A percentile compares a stretch with the other conserved stretches of the same genome.
phyloP scores from a whole-genome alignment of 768 basidiomycete species.

The Termitomyces sp. region DNA sequence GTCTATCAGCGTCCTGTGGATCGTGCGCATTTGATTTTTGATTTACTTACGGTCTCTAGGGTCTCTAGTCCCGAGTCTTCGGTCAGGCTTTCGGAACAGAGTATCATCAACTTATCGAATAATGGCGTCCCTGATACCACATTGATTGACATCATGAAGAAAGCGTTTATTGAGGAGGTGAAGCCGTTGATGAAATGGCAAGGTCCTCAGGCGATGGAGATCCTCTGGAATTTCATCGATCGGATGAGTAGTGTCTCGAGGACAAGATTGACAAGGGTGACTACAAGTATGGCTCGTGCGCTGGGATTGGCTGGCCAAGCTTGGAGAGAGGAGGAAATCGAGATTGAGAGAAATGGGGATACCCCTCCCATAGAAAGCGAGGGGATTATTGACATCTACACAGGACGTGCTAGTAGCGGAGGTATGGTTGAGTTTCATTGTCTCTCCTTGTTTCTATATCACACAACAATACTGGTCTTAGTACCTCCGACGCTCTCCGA shows the following conservation, averaged over 20 bases:
- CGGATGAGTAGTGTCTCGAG: slow-evolving; percentile 39
- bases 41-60: slow-evolving; percentile 49
- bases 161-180: slow-evolving; percentile 44
- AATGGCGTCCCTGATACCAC: slow-evolving; percentile 47
- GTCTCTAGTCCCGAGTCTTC: slow-evolving; percentile 39
- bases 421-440: slow-evolving; percentile 25
- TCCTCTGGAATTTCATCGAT: slow-evolving; percentile 48
- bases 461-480: slow-evolving; percentile 12
- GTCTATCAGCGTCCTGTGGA: slow-evolving; percentile 25
- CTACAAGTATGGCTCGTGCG: slow-evolving; percentile 47
- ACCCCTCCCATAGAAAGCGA: slow-evolving; percentile 18
- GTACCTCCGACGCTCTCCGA: slow-evolving; percentile 39
- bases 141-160: slow-evolving; percentile 43
- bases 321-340: slow-evolving; percentile 31
- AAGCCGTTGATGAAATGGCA: slow-evolving; percentile 49
- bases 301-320: slow-evolving; percentile 45
- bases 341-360: slow-evolving; percentile 21
- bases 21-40: slow-evolving; percentile 54
- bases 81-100: slow-evolving; percentile 45
- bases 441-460: background rate
- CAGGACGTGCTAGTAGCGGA: slow-evolving; percentile 33
- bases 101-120: slow-evolving; percentile 53
- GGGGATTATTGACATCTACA: slow-evolving; percentile 13
- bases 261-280: slow-evolving; percentile 36
- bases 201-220: slow-evolving; percentile 35